Evolutionary conservation across 73 alveolate genomes (phyloP), one percentile per base, ranked within the genome.

Genomic region (Symbiodinium natans): DNA sequence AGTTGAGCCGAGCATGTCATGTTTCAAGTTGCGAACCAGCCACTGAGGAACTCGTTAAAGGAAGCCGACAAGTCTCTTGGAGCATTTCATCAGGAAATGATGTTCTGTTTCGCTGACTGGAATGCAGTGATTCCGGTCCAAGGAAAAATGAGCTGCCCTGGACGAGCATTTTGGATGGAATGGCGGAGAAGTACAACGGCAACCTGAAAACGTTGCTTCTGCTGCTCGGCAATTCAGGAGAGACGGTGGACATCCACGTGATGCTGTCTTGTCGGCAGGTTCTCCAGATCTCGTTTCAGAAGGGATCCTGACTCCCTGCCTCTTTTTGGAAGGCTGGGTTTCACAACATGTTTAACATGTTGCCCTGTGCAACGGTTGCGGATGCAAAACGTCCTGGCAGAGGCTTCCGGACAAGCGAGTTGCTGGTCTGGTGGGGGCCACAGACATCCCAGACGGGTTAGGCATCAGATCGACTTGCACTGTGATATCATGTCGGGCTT

Each of bases 121-220:
- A 29, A n/a, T n/a, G n/a, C n/a, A n/a, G n/a, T n/a, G n/a, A n/a
- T n/a, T n/a, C n/a, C n/a, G n/a, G 10, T 23, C 59, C 1, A n/a
- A 90, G 97, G 97, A 71, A 84, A 41, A 90, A 90, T 25, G 97
- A 90, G 77, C 77, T 90, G 97, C 97, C 97, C 11, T 90, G 97
- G 97, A 90, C 89, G 52, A 85, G 97, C 36, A 36, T 90, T 52
- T 68, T 92, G 82, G 83, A 92, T 31, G 98, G 98, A 11, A 41
- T 92, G 98, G 98, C 98, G 5, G 98, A 92, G 68, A 92, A 92
- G 98, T 92, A 92, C 98, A 92, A 75, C 31, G 98, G 98, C 36
- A 92, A 92, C 40, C 82, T 92, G 83, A 92, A 92, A 92, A 92
- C 98, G 13, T 29, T 92, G 92, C 84, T 92, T 40, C 92, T 92